Evolutionary conservation across 306 rosid genomes (phyloP).

Genomic region (Delonix regia): DNA sequence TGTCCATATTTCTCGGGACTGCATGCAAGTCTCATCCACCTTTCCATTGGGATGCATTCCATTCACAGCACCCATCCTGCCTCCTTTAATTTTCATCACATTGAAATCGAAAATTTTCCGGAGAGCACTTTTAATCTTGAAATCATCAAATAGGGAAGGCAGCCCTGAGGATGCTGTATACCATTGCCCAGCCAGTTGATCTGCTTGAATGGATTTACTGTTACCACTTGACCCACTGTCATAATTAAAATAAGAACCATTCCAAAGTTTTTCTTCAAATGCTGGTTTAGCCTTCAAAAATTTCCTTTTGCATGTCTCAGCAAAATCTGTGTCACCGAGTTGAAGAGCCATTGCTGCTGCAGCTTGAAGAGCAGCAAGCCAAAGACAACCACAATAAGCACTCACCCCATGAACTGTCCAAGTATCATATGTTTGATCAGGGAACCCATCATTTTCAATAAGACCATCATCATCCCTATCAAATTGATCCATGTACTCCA

Average conservation of each 20-base stretch:
- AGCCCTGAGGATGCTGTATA: constrained; percentile 94
- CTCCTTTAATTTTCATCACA: constrained; percentile 92
- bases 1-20: constrained; percentile 96
- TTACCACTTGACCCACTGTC: constrained; percentile 91
- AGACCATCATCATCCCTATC: constrained; percentile 90
- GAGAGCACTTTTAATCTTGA: constrained; percentile 74
- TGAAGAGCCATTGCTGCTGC: constrained; percentile 96
- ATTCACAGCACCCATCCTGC: constrained; percentile 96
- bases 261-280: constrained; percentile 88
- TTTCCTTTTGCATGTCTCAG: constrained; percentile 84
- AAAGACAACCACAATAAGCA: constrained; percentile 94
- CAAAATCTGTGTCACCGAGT: constrained; percentile 77
- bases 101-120: constrained; percentile 84
- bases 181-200: constrained; percentile 99
- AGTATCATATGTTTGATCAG: constrained; percentile 96
- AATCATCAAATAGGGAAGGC: constrained; percentile 81
- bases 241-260: constrained; percentile 95
- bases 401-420: constrained; percentile 99
- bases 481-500: constrained; percentile 93
- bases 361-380: constrained; percentile 99
- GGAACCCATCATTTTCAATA: constrained; percentile 94
- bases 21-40: constrained; percentile 99
- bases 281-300: constrained; percentile 86
- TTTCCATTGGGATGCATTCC: constrained; percentile 95
- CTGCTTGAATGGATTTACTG: constrained; percentile 96